phyloP scores from a whole-genome alignment of 2,329 filamentous ascomycete genomes.

The Cladosporium sp. region DNA sequence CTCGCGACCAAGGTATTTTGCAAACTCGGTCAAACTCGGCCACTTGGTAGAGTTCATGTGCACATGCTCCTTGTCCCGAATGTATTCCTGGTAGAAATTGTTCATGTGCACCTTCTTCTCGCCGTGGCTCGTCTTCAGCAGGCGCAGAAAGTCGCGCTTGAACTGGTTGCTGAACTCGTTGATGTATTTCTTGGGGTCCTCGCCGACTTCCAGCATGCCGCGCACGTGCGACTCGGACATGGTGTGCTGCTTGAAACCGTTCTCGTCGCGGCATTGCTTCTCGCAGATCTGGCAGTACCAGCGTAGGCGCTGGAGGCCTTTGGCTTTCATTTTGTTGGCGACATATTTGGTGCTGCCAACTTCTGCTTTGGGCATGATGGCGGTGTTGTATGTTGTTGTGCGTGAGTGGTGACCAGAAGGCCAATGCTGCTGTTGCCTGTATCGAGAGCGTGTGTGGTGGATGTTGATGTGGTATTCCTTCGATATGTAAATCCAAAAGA shows the following conservation, averaged over 20 bases:
- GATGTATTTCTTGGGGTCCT: slow-evolving; percentile 80
- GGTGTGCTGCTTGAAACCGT: slow-evolving; percentile 79
- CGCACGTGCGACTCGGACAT: slow-evolving; percentile 81
- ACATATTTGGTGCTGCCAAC: slow-evolving; percentile 87
- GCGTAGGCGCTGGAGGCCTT: slow-evolving; percentile 71
- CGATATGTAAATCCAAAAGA: too few relatives aligned
- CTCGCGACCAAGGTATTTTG: slow-evolving; percentile 78
- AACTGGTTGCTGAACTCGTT: slow-evolving; percentile 80
- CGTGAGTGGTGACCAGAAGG: too few relatives aligned
- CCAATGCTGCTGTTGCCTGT: too few relatives aligned
- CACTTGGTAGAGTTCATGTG: slow-evolving; percentile 94
- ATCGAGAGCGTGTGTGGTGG: too few relatives aligned
- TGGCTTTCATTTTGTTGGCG: slow-evolving; percentile 83
- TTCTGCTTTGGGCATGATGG: slow-evolving; percentile 84
- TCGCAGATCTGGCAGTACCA: slow-evolving; percentile 88
- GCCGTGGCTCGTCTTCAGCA: slow-evolving; percentile 78
- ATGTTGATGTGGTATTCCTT: too few relatives aligned
- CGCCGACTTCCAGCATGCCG: slow-evolving; percentile 82
- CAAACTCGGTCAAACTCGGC: slow-evolving; percentile 83
- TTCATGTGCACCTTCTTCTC: slow-evolving; percentile 88
- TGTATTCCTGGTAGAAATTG: slow-evolving; percentile 92
- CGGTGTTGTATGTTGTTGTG: slow-evolving; percentile 12
- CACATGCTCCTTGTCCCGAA: slow-evolving; percentile 77
- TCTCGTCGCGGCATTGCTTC: slow-evolving; percentile 73
- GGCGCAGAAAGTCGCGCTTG: slow-evolving; percentile 67